Base-by-base conservation (phyloP, 345 rosid genomes). In the Brassica nigra region DNA sequence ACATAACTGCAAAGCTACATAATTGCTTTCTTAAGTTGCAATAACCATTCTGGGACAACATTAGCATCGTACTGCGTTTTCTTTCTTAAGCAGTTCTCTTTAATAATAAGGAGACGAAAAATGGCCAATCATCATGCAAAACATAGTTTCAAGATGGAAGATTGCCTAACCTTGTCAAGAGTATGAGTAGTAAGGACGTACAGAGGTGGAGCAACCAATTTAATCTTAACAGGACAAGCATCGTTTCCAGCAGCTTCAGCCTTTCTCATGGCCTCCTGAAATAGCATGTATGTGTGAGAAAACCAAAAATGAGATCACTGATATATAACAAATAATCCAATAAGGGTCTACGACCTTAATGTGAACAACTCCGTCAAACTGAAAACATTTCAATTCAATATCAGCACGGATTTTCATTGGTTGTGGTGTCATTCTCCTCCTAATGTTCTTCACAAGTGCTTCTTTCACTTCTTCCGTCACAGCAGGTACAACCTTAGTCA, bases 131-230 rank as follows among this genome's bases (percentile, higher is more conserved):
- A 33, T n/a, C 57, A 23, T 23, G 27, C 14, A 1, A 67, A 79
- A 31, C 73, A 57, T 7, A 27, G 2, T 12, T 27, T 23, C 18
- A 39, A 70, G 68, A 28, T 42, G 31, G 64, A 76, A 74, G 16
- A 57, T 28, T 39, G 36, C 54, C 87, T 75, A 63, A 93, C 99
- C 98, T 96, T 96, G 85, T 93, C 98, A 69, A 93, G 95, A 14
- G 99, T 96, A 78, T 93, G 99, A 64, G 97, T 92, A 57, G 98
- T 96, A 72, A 93, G 97, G 78, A 93, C 98, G 86, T 93, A 93
- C 23, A 93, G 93, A 58, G 99, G 99, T 71, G 98, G 95, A 52
- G 97, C 98, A 87, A 93, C 99, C 81, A 93, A 76, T 61, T 96
- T 93, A 64, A 96, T 96, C 85, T 92, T 96, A 58, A 96, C 98